Percentiles rank a stretch among this genome's conserved stretches.
These are phyloP conservation scores for Hirschioporus abietinus DNA, from an alignment of 768 basidiomycete genomes.

Conservation along the genomic window DNA sequence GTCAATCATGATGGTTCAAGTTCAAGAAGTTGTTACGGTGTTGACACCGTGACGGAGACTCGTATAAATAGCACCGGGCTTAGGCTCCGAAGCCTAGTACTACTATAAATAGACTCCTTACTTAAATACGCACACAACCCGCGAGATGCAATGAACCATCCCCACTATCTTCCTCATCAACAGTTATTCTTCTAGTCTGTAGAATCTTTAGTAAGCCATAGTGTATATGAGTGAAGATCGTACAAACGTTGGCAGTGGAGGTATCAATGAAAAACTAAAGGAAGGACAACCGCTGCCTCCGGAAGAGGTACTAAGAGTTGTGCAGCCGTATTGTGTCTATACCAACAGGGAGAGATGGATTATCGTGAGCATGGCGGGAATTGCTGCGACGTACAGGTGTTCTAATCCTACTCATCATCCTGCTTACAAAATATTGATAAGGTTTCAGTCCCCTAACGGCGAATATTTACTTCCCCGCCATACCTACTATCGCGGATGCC, in stretches of 20 bases:
- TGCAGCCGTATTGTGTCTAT: constrained; percentile 42
- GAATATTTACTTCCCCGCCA: constrained; percentile 58
- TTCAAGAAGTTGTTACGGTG: too few relatives aligned
- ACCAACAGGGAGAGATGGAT: constrained; percentile 59
- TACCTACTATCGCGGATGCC: constrained; percentile 56
- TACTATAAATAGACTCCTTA: neutral
- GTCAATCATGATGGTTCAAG: too few relatives aligned
- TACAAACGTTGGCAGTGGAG: neutral
- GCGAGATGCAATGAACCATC: neutral
- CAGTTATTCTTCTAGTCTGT: too few relatives aligned
- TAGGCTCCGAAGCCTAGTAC: too few relatives aligned
- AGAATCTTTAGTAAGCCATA: too few relatives aligned
- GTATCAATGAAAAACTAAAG: neutral
- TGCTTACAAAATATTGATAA: neutral
- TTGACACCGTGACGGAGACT: too few relatives aligned
- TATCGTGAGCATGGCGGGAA: constrained; percentile 52
- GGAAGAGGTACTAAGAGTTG: neutral
- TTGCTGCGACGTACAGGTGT: constrained; percentile 62
- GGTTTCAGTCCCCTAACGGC: constrained; percentile 42
- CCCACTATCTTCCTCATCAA: neutral
- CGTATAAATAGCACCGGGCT: too few relatives aligned
- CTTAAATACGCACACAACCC: neutral
- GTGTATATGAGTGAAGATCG: too few relatives aligned
- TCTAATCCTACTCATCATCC: neutral
- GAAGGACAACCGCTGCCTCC: neutral